phyloP scores from a whole-genome alignment of 257 asterid genomes.

The Cruciata laevipes region DNA sequence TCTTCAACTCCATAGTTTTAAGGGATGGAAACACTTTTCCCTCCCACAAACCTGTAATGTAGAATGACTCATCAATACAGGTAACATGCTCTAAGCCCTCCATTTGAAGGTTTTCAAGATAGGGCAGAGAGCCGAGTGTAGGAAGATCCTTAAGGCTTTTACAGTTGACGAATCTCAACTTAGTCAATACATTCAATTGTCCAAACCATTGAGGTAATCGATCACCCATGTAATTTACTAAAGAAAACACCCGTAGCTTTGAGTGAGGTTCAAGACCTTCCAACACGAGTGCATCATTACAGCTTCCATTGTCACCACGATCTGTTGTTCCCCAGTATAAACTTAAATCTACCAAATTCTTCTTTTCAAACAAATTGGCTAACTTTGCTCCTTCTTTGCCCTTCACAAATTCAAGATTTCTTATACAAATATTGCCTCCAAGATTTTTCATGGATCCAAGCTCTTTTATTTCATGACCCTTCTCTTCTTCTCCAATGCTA shows the following conservation, averaged over 20 bases:
- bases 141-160: too few relatives aligned
- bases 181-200: background rate
- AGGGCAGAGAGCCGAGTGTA: too few relatives aligned
- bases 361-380: conserved; percentile 12
- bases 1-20: too few relatives aligned
- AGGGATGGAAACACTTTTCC: too few relatives aligned
- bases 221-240: conserved; percentile 9
- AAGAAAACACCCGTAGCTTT: conserved; percentile 13
- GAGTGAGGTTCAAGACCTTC: conserved; percentile 31
- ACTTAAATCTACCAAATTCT: background rate
- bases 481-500: conserved; percentile 1
- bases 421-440: conserved; percentile 5
- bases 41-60: too few relatives aligned
- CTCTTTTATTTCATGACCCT: conserved; percentile 21
- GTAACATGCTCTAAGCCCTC: too few relatives aligned
- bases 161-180: too few relatives aligned
- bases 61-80: too few relatives aligned
- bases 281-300: conserved; percentile 11
- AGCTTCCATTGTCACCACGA: background rate
- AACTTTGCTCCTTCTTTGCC: conserved; percentile 11
- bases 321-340: conserved; percentile 2
- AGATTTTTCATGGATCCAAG: conserved; percentile 23
- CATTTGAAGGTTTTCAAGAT: too few relatives aligned
- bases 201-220: conserved; percentile 23
- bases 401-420: conserved; percentile 12